phyloP scores from a whole-genome alignment of 495 filamentous ascomycete genomes.

The Neurospora discreta region DNA sequence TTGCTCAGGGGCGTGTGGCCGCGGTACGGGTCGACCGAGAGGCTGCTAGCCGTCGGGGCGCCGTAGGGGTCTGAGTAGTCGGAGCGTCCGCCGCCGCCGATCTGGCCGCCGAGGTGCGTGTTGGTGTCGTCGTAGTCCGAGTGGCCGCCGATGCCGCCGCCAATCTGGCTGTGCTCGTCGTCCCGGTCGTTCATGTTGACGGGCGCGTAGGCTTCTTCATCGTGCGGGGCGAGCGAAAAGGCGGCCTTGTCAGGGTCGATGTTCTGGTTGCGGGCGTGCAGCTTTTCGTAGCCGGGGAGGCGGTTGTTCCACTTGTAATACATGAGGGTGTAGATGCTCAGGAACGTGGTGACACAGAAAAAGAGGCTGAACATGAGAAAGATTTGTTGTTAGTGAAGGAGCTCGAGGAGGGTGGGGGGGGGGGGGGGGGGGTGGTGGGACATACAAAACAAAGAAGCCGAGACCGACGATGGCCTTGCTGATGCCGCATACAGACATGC shows the following conservation, averaged over 20 bases:
- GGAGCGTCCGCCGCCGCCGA: conserved; percentile 6
- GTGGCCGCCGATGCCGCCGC: neutral
- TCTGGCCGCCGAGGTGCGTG: conserved; percentile 5
- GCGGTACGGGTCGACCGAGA: conserved; percentile 25
- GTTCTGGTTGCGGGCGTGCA: conserved; percentile 33
- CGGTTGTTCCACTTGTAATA: conserved; percentile 69
- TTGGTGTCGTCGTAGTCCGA: neutral
- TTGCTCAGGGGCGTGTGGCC: conserved; percentile 2
- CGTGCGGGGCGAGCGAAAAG: conserved; percentile 44
- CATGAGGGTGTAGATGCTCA: conserved; percentile 67
- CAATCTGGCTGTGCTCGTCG: conserved; percentile 15
- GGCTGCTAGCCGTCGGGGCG: conserved; percentile 9
- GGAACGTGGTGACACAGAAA: conserved; percentile 57
- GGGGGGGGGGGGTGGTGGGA: conserved; percentile 4
- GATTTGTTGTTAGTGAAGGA: neutral
- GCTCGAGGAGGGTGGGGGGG: neutral
- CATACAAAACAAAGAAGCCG: conserved; percentile 72
- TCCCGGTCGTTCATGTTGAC: conserved; percentile 35
- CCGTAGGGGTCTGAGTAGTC: conserved; percentile 20
- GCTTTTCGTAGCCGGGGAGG: conserved; percentile 56
- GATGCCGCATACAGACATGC: conserved; percentile 49
- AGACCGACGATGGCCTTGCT: conserved; percentile 72
- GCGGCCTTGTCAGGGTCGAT: conserved; percentile 50
- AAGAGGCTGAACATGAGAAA: conserved; percentile 44
- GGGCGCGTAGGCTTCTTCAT: conserved; percentile 41